phyloP scores from a whole-genome alignment of 441 rosid species.

The Theobroma grandiflorum region DNA sequence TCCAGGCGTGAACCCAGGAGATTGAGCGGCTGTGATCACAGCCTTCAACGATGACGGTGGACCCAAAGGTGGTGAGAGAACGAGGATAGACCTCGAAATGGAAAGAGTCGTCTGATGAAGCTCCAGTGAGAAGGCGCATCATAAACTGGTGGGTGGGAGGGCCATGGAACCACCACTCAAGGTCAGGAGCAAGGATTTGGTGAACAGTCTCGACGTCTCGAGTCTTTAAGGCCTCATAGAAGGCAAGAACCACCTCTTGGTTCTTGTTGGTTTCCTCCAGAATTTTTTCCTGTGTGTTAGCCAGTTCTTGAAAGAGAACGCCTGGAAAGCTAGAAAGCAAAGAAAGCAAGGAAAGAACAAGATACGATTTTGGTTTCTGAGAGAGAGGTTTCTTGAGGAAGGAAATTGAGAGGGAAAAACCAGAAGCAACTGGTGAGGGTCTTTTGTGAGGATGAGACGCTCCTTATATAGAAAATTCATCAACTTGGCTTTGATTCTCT shows the following conservation, averaged over 20 bases:
- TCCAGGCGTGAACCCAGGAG: constrained; percentile 85
- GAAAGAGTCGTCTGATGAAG: constrained; percentile 30
- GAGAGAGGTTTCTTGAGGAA: not conserved
- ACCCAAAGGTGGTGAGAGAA: constrained; percentile 53
- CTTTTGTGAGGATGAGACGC: no score
- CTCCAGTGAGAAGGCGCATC: constrained; percentile 95
- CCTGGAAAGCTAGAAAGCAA: not conserved
- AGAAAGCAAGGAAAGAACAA: not conserved
- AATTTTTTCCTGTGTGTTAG: constrained; percentile 48
- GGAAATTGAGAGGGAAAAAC: not conserved
- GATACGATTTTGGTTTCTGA: not conserved
- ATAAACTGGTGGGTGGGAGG: constrained; percentile 93
- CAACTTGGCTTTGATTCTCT: constrained; percentile 7
- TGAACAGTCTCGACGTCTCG: constrained; percentile 83
- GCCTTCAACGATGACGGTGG: constrained; percentile 73
- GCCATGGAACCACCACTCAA: constrained; percentile 98
- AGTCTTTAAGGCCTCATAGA: constrained; percentile 78
- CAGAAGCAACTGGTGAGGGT: constrained; percentile 18
- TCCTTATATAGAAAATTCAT: constrained; percentile 29
- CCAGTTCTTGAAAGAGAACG: constrained; percentile 67
- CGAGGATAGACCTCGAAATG: constrained; percentile 64
- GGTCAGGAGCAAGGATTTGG: constrained; percentile 77
- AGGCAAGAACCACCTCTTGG: constrained; percentile 75
- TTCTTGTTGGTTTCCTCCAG: constrained; percentile 64
- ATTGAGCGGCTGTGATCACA: constrained; percentile 44